A percentile compares a stretch with the other conserved stretches of the same genome.
Evolutionary conservation across 176 grass and related monocot genomes (phyloP).

Genomic region (Neostapfia colusana): DNA sequence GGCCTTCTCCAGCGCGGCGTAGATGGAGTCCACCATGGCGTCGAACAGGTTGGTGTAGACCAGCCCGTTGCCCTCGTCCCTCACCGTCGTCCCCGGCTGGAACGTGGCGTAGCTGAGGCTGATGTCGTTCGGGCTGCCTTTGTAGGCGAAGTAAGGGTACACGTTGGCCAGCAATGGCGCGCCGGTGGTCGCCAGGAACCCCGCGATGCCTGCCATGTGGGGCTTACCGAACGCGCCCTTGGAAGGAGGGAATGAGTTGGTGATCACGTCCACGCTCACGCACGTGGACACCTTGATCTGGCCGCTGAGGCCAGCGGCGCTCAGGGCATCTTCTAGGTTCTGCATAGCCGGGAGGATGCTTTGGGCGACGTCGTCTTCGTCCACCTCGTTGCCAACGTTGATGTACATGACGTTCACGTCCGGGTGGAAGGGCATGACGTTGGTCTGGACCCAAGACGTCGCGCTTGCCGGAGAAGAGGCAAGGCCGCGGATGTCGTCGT

Average conservation of each 20-base stretch:
- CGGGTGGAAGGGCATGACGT: slow-evolving; percentile 41
- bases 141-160: slow-evolving; percentile 67
- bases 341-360: slow-evolving; percentile 65
- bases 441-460: slow-evolving; percentile 48
- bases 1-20: slow-evolving; percentile 59
- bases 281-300: slow-evolving; percentile 60
- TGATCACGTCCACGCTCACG: slow-evolving; percentile 34
- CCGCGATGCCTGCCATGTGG: slow-evolving; percentile 31
- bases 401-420: slow-evolving; percentile 59
- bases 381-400: slow-evolving; percentile 72
- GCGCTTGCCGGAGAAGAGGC: slow-evolving; percentile 28
- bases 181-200: slow-evolving; percentile 36
- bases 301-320: slow-evolving; percentile 4
- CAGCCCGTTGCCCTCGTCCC: slow-evolving; percentile 31
- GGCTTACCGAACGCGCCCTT: slow-evolving; percentile 33
- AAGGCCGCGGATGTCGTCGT: background rate
- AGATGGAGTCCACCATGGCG: slow-evolving; percentile 52
- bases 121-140: slow-evolving; percentile 30
- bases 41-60: slow-evolving; percentile 61
- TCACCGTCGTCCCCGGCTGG: slow-evolving; percentile 41
- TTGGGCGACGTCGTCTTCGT: slow-evolving; percentile 4
- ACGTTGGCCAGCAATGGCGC: slow-evolving; percentile 63
- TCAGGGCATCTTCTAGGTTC: slow-evolving; percentile 47
- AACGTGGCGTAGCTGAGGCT: slow-evolving; percentile 47
- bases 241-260: slow-evolving; percentile 58